These are phyloP conservation scores for Sanghuangporus baumii DNA, from an alignment of 1,284 basidiomycete species.

Conservation along the genomic window DNA sequence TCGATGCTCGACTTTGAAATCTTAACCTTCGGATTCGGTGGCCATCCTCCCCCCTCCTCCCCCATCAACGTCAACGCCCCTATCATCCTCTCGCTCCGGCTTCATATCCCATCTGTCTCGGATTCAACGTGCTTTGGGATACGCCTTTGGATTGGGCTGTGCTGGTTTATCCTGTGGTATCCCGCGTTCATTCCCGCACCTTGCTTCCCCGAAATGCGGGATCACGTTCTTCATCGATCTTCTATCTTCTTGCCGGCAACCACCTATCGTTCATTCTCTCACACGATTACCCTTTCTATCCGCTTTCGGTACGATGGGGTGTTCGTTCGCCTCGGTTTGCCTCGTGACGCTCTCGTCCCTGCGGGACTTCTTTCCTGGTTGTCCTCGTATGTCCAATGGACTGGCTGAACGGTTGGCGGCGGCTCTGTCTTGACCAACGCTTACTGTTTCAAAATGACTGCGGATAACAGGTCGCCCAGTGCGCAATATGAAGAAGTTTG, in stretches of 20 bases:
- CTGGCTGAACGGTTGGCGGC: background rate
- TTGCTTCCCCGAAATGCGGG: background rate
- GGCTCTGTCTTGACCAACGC: slow-evolving; percentile 1
- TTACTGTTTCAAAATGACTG: background rate
- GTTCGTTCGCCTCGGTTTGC: background rate
- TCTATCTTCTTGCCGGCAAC: background rate
- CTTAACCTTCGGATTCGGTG: background rate
- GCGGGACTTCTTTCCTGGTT: background rate
- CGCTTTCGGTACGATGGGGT: background rate
- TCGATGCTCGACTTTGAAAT: background rate
- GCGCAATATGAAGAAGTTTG: slow-evolving; percentile 84
- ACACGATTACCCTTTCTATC: background rate
- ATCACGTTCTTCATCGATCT: background rate
- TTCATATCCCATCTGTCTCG: background rate
- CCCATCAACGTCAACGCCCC: background rate
- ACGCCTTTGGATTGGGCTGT: background rate
- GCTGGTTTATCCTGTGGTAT: background rate
- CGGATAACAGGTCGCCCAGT: slow-evolving; percentile 48
- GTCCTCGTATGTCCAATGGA: background rate
- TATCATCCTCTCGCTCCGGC: background rate
- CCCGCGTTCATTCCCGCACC: background rate
- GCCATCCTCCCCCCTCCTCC: background rate
- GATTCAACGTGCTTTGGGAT: background rate
- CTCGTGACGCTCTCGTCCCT: background rate
- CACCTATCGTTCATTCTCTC: background rate